Percentiles rank a stretch among this genome's conserved stretches.
Evolutionary conservation across 2,329 filamentous ascomycete species (phyloP).

Genomic region (Albifimbria verrucaria): DNA sequence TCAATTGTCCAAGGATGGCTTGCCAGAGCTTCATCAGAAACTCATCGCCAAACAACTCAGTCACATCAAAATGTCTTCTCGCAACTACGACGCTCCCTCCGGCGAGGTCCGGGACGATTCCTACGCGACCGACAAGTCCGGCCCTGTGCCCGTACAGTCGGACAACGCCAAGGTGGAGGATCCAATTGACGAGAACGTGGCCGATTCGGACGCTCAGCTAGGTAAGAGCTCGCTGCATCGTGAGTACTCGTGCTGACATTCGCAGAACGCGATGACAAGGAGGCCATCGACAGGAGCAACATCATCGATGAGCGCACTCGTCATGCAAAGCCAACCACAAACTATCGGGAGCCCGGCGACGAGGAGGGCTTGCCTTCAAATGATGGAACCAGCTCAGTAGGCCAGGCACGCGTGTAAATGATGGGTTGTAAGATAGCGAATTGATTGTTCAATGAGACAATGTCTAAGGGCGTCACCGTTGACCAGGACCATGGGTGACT

Average conservation of each 20-base stretch:
- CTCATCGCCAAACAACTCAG: neutral
- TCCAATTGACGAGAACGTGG: conserved; percentile 23
- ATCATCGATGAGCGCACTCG: conserved; percentile 33
- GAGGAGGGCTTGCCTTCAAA: conserved; percentile 13
- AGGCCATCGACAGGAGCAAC: conserved; percentile 33
- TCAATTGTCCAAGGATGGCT: neutral
- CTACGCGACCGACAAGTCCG: conserved; percentile 26
- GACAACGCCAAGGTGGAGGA: conserved; percentile 30
- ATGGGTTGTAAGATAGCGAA: too few species aligned
- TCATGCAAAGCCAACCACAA: conserved; percentile 20
- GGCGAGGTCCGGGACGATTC: conserved; percentile 4
- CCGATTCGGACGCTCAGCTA: conserved; percentile 21
- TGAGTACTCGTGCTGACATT: neutral
- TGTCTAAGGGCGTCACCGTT: neutral
- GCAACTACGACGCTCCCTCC: neutral
- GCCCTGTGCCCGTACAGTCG: conserved; percentile 26
- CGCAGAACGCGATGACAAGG: conserved; percentile 30
- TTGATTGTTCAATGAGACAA: neutral
- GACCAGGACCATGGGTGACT: neutral
- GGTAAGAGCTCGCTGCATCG: conserved; percentile 21
- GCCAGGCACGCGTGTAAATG: too few species aligned
- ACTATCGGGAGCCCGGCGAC: conserved; percentile 31
- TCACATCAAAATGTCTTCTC: conserved; percentile 1
- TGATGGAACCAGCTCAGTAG: conserved; percentile 3
- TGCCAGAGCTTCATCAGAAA: neutral